A percentile compares a stretch with the other conserved stretches of the same genome.
Conservation (phyloP, 2,329 filamentous ascomycete species). For the Fusarium sororula region DNA sequence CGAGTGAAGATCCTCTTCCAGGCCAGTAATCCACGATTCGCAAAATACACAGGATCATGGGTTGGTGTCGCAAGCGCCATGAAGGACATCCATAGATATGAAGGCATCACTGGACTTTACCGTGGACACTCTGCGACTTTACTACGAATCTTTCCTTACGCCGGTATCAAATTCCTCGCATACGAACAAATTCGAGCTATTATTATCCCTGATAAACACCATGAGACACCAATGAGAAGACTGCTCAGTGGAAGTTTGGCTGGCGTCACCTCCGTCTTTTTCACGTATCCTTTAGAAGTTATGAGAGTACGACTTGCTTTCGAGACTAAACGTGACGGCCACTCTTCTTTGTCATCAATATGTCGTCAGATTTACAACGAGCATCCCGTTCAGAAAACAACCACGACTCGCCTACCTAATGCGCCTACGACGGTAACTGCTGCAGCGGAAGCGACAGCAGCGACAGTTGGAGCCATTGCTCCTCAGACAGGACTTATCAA, state of each 20-base stretch:
- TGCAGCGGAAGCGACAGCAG: conserved; percentile 53
- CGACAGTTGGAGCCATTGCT: conserved; percentile 55
- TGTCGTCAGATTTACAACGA: conserved; percentile 90
- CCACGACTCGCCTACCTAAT: conserved; percentile 43
- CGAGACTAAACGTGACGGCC: conserved; percentile 81
- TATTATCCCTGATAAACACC: conserved; percentile 74
- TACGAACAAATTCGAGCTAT: conserved; percentile 93
- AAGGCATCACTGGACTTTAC: conserved; percentile 82
- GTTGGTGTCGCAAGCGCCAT: conserved; percentile 84
- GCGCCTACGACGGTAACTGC: conserved; percentile 45
- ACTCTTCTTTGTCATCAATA: conserved; percentile 77
- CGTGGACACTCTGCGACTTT: conserved; percentile 95
- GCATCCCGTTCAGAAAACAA: conserved; percentile 56
- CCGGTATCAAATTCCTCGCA: conserved; percentile 95
- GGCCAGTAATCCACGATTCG: conserved; percentile 90
- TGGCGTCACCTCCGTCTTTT: conserved; percentile 91
- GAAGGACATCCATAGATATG: conserved; percentile 79
- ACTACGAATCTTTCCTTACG: conserved; percentile 95
- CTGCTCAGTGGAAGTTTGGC: conserved; percentile 78
- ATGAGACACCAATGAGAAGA: conserved; percentile 84
- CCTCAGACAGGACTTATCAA: conserved; percentile 79
- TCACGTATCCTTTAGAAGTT: conserved; percentile 94
- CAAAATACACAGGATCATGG: conserved; percentile 92
- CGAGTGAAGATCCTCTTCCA: conserved; percentile 99
- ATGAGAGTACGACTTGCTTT: conserved; percentile 93